Evolutionary conservation across 768 basidiomycete species (phyloP), one percentile per base, ranked within the genome.

Genomic region (Grammothele lineata): DNA sequence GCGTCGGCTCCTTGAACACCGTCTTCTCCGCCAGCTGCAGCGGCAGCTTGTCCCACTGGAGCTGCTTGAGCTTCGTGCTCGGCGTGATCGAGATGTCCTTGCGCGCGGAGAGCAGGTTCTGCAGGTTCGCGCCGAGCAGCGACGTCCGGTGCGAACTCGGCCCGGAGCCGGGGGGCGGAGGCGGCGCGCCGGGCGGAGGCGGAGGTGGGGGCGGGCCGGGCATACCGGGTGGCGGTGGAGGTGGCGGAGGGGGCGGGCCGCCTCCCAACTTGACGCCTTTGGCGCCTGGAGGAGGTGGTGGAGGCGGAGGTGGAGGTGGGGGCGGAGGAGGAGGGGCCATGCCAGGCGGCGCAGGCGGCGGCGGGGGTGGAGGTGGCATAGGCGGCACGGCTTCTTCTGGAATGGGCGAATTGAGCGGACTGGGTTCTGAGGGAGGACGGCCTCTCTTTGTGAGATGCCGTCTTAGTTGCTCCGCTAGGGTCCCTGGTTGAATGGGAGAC

Each of bases 11-110:
- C 49, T 91, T 88, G 88, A 92, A 99, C 12, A 97, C 70, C 0
- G 94, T 98, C 62, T 85, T 87, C 1, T 72, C 72, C 26, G 92
- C 83, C 57, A 89, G 85, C 54, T 87, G 85, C 47, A 92, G 92
- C 19, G 89, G 83, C n/a, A 99, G 75, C 60, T 97, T 98, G 63
- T 97, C 94, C 95, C 95, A 99, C 62, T 97, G 94, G 45, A 99
- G 71, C 63, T 97, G 93, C 63, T 97, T 97, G 88, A 97, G 92
- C 75, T 93, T 92, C 27, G 81, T 87, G 50, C 77, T 83, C 2
- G 94, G 89, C 25, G 88, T 85, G 35, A 92, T 76, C 3, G 81
- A 75, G 61, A 96, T 79, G 59, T 92, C 90, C 66, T 97, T 97
- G 40, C 92, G 86, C 37, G 75, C 73, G 39, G 75, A 73, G 17